Evolutionary conservation across 306 rosid genomes (phyloP), one percentile per base, ranked within the genome.

Genomic region (Sechiopsis laciniata): DNA sequence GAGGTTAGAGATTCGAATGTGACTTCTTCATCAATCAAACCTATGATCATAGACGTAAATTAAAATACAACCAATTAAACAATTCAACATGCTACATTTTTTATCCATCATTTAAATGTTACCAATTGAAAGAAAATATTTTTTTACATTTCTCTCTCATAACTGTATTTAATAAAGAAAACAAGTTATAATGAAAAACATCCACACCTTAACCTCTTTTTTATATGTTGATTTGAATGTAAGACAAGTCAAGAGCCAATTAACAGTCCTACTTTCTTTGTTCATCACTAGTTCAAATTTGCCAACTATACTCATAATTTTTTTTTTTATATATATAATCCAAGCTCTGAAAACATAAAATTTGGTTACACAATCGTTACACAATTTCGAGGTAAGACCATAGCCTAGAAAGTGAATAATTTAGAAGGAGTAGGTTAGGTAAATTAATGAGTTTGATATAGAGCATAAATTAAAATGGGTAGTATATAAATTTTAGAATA

Each of bases 391-490:
- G 37, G 37, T 24, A 11, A 59, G 65, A 16, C 65, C 14, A 61
- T 14, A 61, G 67, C 11, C 1, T 14, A 61, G 11, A 32, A 6
- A 26, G 16, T 61, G 46, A 29, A 61, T 61, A 63, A 63, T 35
- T 35, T 35, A 8, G 68, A 35, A 62, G 45, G 68, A 16, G 13
- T 62, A 62, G 48, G 20, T 29, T 62, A 62, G 68, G 68, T 32
- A 15, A 62, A 32, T 62, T 2, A 62, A 32, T 29, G 42, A 14
- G 45, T 3, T 1, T 26, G 32, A 26, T 26, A 26, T 26, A 26
- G 32, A 26, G 32, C 40, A 59, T 55, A 55, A n/a, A 55, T 59
- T 1, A 61, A 14, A n/a, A n/a, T n/a, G n/a, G n/a, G n/a, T n/a
- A 24, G 7, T 6, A 29, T 61, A 29, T 61, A 29, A 11, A 29